These are phyloP conservation scores for Pseudogymnoascus sp. DNA, from an alignment of 2,329 filamentous ascomycete species.

Conservation along the genomic window DNA sequence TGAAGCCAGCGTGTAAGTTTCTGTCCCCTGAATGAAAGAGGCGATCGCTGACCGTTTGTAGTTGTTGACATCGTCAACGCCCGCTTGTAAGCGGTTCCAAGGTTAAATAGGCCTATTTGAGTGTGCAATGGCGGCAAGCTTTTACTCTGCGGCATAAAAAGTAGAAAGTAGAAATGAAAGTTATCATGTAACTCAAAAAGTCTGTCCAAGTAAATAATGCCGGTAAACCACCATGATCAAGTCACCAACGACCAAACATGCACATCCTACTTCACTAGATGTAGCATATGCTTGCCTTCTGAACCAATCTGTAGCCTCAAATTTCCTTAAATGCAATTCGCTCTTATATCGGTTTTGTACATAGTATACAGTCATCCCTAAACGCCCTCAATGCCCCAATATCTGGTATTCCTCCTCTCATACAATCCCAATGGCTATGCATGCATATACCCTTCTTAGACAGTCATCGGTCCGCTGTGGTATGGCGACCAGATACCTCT, in stretches of 20 bases:
- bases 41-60: conserved; percentile 22
- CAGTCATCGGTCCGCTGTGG: conserved; percentile 43
- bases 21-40: not conserved
- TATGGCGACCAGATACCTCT: conserved; percentile 66
- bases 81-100: conserved; percentile 28
- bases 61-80: conserved; percentile 65
- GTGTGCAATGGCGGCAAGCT: conserved; percentile 1
- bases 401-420: conserved; percentile 26
- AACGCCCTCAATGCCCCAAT: conserved; percentile 20
- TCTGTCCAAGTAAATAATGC: not conserved
- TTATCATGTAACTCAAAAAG: conserved; percentile 14
- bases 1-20: conserved; percentile 86
- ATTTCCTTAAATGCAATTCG: not conserved
- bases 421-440: conserved; percentile 31
- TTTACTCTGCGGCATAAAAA: conserved; percentile 2
- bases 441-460: conserved; percentile 15
- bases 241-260: not conserved
- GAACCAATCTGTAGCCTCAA: not conserved
- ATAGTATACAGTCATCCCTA: conserved; percentile 15
- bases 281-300: not conserved
- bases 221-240: not conserved
- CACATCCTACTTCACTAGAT: not conserved
- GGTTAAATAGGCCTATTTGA: not conserved
- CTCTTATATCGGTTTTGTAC: conserved; percentile 4
- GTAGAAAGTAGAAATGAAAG: not conserved